Conservation (phyloP, 345 rosid species). For the Mallotus nudiflorus region DNA sequence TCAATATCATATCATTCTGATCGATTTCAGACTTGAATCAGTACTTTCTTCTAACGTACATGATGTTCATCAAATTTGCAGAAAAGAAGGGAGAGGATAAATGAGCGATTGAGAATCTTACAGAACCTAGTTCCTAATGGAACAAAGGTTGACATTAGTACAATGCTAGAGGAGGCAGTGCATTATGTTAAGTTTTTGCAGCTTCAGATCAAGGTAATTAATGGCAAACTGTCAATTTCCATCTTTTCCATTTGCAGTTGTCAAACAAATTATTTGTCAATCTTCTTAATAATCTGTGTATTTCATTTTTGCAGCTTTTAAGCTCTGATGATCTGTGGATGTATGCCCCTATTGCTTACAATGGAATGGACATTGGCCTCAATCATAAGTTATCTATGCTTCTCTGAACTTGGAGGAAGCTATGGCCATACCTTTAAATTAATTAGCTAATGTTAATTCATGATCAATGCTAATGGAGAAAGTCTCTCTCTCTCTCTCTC, state of each 20-base stretch:
- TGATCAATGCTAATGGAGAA: background rate
- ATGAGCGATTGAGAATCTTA: slow-evolving; percentile 66
- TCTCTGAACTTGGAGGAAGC: slow-evolving; percentile 20
- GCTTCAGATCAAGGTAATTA: slow-evolving; percentile 79
- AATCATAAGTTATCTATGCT: slow-evolving; percentile 58
- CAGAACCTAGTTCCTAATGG: slow-evolving; percentile 94
- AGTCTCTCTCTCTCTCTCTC: too few relatives aligned
- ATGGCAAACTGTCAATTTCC: background rate
- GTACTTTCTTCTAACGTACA: background rate
- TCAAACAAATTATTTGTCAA: background rate
- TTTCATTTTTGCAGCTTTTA: slow-evolving; percentile 51
- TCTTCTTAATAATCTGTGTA: background rate
- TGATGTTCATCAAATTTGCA: slow-evolving; percentile 28
- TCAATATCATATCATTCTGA: too few relatives aligned
- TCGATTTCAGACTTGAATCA: background rate
- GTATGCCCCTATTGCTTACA: slow-evolving; percentile 93
- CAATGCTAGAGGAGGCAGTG: slow-evolving; percentile 96
- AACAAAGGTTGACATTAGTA: slow-evolving; percentile 88
- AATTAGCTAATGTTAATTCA: background rate
- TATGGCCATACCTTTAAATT: background rate
- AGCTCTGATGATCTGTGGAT: slow-evolving; percentile 98
- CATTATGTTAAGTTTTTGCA: slow-evolving; percentile 86
- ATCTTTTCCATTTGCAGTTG: background rate
- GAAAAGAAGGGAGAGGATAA: slow-evolving; percentile 90
- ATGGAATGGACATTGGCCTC: slow-evolving; percentile 78